Evolutionary conservation across 345 rosid genomes (phyloP), one percentile per base, ranked within the genome.

Genomic region (Noccaea bulbosa): DNA sequence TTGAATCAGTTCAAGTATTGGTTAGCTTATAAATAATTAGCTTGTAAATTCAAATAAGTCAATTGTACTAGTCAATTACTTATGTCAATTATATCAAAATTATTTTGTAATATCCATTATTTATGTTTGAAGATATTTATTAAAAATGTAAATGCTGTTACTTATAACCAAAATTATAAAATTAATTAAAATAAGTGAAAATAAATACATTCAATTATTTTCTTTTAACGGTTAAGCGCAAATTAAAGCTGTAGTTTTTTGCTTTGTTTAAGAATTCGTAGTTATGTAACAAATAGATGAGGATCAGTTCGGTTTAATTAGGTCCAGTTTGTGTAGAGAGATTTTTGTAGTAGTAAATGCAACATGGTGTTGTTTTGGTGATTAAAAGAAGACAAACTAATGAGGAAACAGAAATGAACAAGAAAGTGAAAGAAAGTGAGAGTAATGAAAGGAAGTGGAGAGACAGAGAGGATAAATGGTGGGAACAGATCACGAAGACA

Each of bases 391-490:
- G 55, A 43, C 37, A 71, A 22, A 56, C 45, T 20, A 52, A 62
- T 65, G 76, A 46, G 43, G 59, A 73, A 49, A 65, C 70, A 54
- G 37, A 65, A 49, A n/a, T 56, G 53, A 66, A 58, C 39, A 73
- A 74, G 67, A 41, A 63, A 46, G 32, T 45, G 40, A 33, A 62
- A 62, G 43, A 24, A 27, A 66, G 62, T 57, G 67, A 46, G 71
- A 72, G 77, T 72, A 38, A 56, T 38, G 71, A 65, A 58, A 61
- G 63, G 15, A 74, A 74, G 66, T 33, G 72, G 72, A 67, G 73
- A 59, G 73, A 74, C 78, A 67, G 78, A 58, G 68, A 74, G 78
- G 78, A 67, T 67, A 74, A 74, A 74, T 50, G 78, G 39, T 74
- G 62, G 72, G 68, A 67, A 74, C 72, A 74, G 62, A 74, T 66